These are phyloP conservation scores for Kuraishia molischiana DNA, from an alignment of 805 yeast species.

Conservation along the genomic window DNA sequence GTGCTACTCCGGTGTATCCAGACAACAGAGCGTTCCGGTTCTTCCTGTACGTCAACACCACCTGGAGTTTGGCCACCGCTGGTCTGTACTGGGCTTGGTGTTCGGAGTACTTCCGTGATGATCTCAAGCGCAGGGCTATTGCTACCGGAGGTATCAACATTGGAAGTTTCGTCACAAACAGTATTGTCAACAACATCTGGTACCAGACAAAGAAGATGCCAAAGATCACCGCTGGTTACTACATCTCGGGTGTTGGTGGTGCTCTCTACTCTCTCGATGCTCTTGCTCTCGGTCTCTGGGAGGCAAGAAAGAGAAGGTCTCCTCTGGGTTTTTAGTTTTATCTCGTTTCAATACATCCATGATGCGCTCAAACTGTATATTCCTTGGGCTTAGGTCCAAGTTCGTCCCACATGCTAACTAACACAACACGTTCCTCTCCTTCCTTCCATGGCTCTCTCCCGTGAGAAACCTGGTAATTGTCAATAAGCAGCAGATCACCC, in stretches of 20 bases:
- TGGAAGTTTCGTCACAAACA: constrained; percentile 7
- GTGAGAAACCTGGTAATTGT: constrained; percentile 25
- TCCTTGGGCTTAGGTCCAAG: background rate
- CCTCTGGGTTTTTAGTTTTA: background rate
- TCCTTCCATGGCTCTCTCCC: constrained; percentile 20
- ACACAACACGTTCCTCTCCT: constrained; percentile 17
- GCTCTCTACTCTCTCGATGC: constrained; percentile 4
- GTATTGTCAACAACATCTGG: constrained; percentile 7
- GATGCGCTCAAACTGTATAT: too few species aligned
- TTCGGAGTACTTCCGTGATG: constrained; percentile 5
- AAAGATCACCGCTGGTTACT: constrained; percentile 8
- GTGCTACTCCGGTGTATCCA: constrained; percentile 4
- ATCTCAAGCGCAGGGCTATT: constrained; percentile 5
- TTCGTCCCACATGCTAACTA: constrained; percentile 26
- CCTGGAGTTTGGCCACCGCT: constrained; percentile 7
- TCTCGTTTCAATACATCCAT: too few species aligned
- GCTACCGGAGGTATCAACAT: constrained; percentile 9
- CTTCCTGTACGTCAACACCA: constrained; percentile 6
- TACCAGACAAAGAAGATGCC: constrained; percentile 7
- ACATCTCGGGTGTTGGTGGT: constrained; percentile 7
- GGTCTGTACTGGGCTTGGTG: constrained; percentile 9
- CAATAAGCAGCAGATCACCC: constrained; percentile 24
- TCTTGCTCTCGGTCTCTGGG: constrained; percentile 3
- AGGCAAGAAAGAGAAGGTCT: background rate
- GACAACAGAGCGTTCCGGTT: constrained; percentile 6